A percentile compares a stretch with the other conserved stretches of the same genome.
Evolutionary conservation across 805 yeast genomes (phyloP).

Genomic region (Schwanniomyces polymorphus): DNA sequence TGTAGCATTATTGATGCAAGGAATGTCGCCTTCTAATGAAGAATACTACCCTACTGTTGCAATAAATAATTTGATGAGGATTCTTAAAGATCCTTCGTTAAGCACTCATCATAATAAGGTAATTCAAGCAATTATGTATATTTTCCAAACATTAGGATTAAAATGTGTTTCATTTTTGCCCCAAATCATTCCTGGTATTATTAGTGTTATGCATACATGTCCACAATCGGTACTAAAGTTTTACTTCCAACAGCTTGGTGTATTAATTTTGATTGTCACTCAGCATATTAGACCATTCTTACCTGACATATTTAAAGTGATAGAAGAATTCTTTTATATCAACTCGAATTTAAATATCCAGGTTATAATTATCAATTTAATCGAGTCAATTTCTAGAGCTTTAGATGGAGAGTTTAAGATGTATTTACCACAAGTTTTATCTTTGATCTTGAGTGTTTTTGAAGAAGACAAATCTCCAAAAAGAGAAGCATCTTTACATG

Average conservation of each 20-base stretch:
- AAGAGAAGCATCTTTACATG: slow-evolving; percentile 64
- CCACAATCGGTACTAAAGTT: slow-evolving; percentile 80
- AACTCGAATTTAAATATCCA: slow-evolving; percentile 57
- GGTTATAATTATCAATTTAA: slow-evolving; percentile 72
- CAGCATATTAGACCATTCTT: slow-evolving; percentile 87
- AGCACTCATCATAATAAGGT: slow-evolving; percentile 87
- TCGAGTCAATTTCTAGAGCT: slow-evolving; percentile 83
- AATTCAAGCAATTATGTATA: slow-evolving; percentile 90
- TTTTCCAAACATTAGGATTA: slow-evolving; percentile 84
- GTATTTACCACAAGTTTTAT: slow-evolving; percentile 75
- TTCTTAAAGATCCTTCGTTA: slow-evolving; percentile 80
- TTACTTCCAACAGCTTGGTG: slow-evolving; percentile 85
- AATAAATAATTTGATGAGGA: slow-evolving; percentile 77
- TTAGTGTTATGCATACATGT: slow-evolving; percentile 79
- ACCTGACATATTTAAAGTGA: slow-evolving; percentile 68
- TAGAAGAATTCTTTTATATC: slow-evolving; percentile 66
- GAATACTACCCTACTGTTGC: slow-evolving; percentile 97
- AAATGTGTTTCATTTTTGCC: slow-evolving; percentile 88
- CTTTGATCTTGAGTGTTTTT: slow-evolving; percentile 71
- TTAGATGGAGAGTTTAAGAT: slow-evolving; percentile 90
- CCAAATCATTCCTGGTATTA: slow-evolving; percentile 84
- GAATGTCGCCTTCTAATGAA: slow-evolving; percentile 88
- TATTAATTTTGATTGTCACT: slow-evolving; percentile 76
- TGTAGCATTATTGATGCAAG: slow-evolving; percentile 86
- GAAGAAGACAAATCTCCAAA: slow-evolving; percentile 69